Base-by-base conservation (phyloP, 768 basidiomycete species). In the Macrolepiota dolichaula region DNA sequence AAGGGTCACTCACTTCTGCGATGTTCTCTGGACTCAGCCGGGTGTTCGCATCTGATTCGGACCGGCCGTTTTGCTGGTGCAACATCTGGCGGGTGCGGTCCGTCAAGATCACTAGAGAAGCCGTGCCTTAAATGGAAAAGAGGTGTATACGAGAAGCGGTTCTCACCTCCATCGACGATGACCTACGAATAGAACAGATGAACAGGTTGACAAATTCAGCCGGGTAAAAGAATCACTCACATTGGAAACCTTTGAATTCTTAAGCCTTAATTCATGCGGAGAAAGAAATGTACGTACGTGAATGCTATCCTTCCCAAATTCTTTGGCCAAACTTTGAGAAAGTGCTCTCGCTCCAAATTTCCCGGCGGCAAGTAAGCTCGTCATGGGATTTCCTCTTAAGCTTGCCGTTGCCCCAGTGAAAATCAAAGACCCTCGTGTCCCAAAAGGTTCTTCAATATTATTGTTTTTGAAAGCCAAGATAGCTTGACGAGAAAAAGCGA, bases 371-470 rank as follows among this genome's bases (percentile, higher is more conserved):
- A 90, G 86, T 1, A 78, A 81, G 54, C 85, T 86, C 0, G 87
- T 88, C 0, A 71, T 73, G 2, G 74, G 73, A 58, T 89, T 89
- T 4, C 89, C 89, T 57, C 89, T 74, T 19, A 82, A 58, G 56
- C 84, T 79, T 5, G 89, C 85, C 6, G 90, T 91, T 1, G 89
- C 89, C 0, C 89, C 88, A 0, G 89, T 91, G 68, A 90, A 89
- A 13, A 89, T 79, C 51, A 91, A 71, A 0, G 85, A 81, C 6
- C 89, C 90, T 27, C 80, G 77, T 67, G 83, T 82, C 11, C 86
- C 84, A n/a, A 70, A 71, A 1, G 75, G 68, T 51, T 79, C 72
- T n/a, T 77, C 76, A 6, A 81, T 69, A 10, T 78, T 76, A 64
- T 86, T 87, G 49, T 79, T 76, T 67, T 85, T 85, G 72, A 90